Conservation (phyloP, 805 yeast species). For the Saccharomyces eubayanus region DNA sequence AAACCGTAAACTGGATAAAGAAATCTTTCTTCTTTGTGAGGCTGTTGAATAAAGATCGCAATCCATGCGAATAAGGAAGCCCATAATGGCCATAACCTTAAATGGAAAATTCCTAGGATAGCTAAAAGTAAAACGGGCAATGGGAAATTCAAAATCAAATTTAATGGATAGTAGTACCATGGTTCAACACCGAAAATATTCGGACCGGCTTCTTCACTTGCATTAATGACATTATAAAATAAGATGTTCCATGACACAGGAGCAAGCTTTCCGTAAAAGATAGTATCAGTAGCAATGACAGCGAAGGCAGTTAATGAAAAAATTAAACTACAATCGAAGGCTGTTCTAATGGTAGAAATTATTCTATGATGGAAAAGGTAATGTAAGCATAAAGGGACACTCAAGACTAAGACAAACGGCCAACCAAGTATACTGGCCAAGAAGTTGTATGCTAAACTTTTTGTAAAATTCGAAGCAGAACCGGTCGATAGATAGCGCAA, state of each 20-base stretch:
- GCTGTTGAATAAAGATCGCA: slow-evolving; percentile 57
- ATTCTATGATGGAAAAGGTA: slow-evolving; percentile 22
- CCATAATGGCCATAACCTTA: slow-evolving; percentile 27
- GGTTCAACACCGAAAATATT: slow-evolving; percentile 87
- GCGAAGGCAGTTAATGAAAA: slow-evolving; percentile 10
- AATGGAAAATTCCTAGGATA: slow-evolving; percentile 22
- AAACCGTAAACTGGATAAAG: slow-evolving; percentile 77
- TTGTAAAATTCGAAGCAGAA: slow-evolving; percentile 17
- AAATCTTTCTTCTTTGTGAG: slow-evolving; percentile 91
- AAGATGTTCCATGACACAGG: slow-evolving; percentile 80
- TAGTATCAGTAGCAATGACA: slow-evolving; percentile 43
- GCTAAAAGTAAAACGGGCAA: slow-evolving; percentile 32
- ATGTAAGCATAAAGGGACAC: slow-evolving; percentile 49
- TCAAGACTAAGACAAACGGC: slow-evolving; percentile 74
- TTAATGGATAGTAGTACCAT: slow-evolving; percentile 57
- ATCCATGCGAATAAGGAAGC: slow-evolving; percentile 61
- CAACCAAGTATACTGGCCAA: slow-evolving; percentile 82
- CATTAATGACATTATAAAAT: slow-evolving; percentile 65
- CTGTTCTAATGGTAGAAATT: slow-evolving; percentile 22
- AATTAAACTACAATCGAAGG: slow-evolving; percentile 20
- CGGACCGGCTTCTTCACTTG: slow-evolving; percentile 67
- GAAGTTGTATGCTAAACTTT: slow-evolving; percentile 23
- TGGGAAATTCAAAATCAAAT: slow-evolving; percentile 67
- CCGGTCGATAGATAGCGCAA: slow-evolving; percentile 23
- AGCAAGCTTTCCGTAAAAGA: slow-evolving; percentile 49